Evolutionary conservation across 108 stramenopile species (phyloP).

Genomic region (Cylindrotheca fusiformis): DNA sequence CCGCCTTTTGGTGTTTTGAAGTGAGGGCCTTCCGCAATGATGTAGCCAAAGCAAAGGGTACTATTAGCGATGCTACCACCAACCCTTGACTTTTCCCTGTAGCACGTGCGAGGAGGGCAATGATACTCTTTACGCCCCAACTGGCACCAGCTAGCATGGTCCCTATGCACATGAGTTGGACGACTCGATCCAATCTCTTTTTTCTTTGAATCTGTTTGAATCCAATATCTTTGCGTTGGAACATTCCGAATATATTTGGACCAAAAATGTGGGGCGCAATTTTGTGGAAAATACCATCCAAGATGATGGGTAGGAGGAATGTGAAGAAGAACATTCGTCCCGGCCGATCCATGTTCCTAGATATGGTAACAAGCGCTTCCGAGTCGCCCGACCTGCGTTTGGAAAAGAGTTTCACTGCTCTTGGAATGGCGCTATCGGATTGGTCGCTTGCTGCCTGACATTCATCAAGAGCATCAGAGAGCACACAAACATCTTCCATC

Average conservation of each 20-base stretch:
- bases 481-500: constrained; percentile 67
- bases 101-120: constrained; percentile 17
- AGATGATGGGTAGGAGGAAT: constrained; percentile 71
- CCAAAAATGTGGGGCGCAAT: constrained; percentile 55
- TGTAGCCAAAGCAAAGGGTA: background rate
- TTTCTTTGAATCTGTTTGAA: constrained; percentile 29
- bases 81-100: constrained; percentile 23
- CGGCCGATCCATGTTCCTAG: constrained; percentile 62
- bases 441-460: background rate
- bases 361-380: constrained; percentile 67
- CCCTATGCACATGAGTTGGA: constrained; percentile 34
- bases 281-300: constrained; percentile 70
- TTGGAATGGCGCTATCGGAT: constrained; percentile 13
- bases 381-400: constrained; percentile 53
- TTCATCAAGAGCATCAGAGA: constrained; percentile 4
- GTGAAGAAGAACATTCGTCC: constrained; percentile 51
- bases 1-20: background rate
- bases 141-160: constrained; percentile 4
- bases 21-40: background rate
- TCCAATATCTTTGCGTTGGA: constrained; percentile 50
- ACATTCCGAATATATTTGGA: constrained; percentile 63
- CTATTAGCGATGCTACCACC: background rate
- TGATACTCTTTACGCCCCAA: constrained; percentile 8
- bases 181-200: constrained; percentile 44
- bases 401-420: constrained; percentile 46